These are phyloP conservation scores for Cubamyces sp. DNA, from an alignment of 768 basidiomycete genomes.

Conservation along the genomic window DNA sequence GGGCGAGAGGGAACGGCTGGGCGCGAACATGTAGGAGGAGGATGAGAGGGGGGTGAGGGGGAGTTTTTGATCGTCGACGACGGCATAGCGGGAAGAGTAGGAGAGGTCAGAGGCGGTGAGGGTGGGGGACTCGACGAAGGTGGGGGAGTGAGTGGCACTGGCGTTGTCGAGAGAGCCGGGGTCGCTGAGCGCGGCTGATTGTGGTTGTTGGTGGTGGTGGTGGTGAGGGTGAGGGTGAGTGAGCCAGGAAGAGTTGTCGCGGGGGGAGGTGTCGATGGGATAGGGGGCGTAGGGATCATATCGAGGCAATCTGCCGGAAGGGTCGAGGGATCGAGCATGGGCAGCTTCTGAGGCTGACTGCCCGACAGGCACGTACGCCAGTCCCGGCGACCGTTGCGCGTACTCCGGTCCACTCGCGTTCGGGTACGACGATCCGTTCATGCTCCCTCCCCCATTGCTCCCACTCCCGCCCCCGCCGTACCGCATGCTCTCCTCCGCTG, in stretches of 20 bases:
- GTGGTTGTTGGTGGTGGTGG: no score
- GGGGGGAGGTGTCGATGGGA: slow-evolving; percentile 39
- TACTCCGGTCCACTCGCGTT: slow-evolving; percentile 44
- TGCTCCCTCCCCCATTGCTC: slow-evolving; percentile 48
- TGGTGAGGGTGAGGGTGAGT: slow-evolving; percentile 39
- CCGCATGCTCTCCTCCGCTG: slow-evolving; percentile 48
- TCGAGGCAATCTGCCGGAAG: slow-evolving; percentile 45
- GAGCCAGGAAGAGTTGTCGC: slow-evolving; percentile 33
- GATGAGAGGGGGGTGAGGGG: slow-evolving; percentile 54
- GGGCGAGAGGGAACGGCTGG: slow-evolving; percentile 75
- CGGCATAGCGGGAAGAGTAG: slow-evolving; percentile 48
- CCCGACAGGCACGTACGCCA: slow-evolving; percentile 35
- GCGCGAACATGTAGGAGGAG: slow-evolving; percentile 59
- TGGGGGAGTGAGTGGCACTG: slow-evolving; percentile 56
- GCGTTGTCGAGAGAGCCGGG: slow-evolving; percentile 45
- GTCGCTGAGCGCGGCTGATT: slow-evolving; percentile 43
- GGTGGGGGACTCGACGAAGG: slow-evolving; percentile 59
- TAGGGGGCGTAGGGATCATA: slow-evolving; percentile 54
- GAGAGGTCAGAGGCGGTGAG: slow-evolving; percentile 50
- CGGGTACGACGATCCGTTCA: slow-evolving; percentile 50
- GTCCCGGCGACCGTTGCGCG: slow-evolving; percentile 51
- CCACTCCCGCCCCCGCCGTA: slow-evolving; percentile 57
- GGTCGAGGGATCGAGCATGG: slow-evolving; percentile 33
- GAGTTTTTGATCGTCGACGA: slow-evolving; percentile 60
- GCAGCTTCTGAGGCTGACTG: slow-evolving; percentile 30